Conservation (phyloP, 2,329 filamentous ascomycete genomes). For the Botrytis squamosa region DNA sequence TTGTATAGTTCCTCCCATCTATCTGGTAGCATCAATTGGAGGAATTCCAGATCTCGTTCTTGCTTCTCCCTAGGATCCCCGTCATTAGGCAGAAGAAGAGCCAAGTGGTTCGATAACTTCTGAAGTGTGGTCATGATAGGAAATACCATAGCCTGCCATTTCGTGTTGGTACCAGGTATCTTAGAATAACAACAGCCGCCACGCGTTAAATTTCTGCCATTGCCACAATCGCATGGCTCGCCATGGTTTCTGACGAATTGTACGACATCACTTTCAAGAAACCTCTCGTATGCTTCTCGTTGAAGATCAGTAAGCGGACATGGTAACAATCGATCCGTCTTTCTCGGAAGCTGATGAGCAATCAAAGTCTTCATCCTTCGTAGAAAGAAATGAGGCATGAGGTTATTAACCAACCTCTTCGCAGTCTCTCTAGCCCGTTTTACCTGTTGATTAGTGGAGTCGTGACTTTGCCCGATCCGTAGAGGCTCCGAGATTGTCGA, state of each 20-base stretch:
- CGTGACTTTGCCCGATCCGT: slow-evolving; percentile 79
- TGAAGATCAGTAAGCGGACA: slow-evolving; percentile 85
- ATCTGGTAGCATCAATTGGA: slow-evolving; percentile 73
- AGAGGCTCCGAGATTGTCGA: slow-evolving; percentile 75
- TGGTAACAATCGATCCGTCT: slow-evolving; percentile 91
- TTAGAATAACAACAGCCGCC: slow-evolving; percentile 77
- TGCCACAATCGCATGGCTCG: slow-evolving; percentile 68
- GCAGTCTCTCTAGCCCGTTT: slow-evolving; percentile 79
- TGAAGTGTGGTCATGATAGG: slow-evolving; percentile 79
- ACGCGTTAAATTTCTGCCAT: slow-evolving; percentile 55
- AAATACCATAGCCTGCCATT: slow-evolving; percentile 71
- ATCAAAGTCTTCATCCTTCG: slow-evolving; percentile 92
- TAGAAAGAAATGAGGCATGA: slow-evolving; percentile 86
- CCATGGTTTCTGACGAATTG: slow-evolving; percentile 65
- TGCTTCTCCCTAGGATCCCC: slow-evolving; percentile 70
- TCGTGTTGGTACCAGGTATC: slow-evolving; percentile 46
- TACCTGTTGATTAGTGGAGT: slow-evolving; percentile 80
- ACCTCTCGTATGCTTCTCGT: slow-evolving; percentile 76
- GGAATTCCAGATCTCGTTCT: slow-evolving; percentile 69
- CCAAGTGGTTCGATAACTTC: slow-evolving; percentile 91
- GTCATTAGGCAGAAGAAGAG: slow-evolving; percentile 70
- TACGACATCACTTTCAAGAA: slow-evolving; percentile 71
- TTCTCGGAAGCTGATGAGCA: slow-evolving; percentile 88
- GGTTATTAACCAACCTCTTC: slow-evolving; percentile 78
- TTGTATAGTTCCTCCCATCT: slow-evolving; percentile 72